These are phyloP conservation scores for Pseudogymnoascus sp. DNA, from an alignment of 2,329 filamentous ascomycete species.

Conservation along the genomic window DNA sequence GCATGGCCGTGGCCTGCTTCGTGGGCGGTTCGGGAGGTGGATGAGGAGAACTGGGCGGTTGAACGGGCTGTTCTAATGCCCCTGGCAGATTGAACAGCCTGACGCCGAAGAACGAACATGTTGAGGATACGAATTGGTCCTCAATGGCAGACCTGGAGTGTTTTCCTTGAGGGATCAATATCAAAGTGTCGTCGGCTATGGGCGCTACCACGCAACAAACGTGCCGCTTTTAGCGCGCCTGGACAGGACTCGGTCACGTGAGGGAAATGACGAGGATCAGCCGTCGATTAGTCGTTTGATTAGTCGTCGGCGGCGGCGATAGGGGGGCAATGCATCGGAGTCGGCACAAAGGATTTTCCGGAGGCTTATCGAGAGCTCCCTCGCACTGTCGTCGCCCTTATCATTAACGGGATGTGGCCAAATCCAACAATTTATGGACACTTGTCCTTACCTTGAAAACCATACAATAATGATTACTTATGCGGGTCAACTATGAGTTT, in stretches of 20 bases:
- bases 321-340: not conserved
- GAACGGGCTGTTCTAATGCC: constrained; percentile 17
- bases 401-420: constrained; percentile 5
- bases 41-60: constrained; percentile 9
- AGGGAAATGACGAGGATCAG: not conserved
- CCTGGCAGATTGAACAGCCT: constrained; percentile 23
- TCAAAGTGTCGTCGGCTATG: constrained; percentile 7
- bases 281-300: not conserved
- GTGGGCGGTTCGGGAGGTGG: constrained; percentile 11
- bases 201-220: constrained; percentile 8
- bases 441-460: not conserved
- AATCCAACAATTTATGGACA: constrained; percentile 2
- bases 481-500: constrained; percentile 6
- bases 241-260: not conserved
- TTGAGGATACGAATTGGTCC: constrained; percentile 5
- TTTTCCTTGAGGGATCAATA: constrained; percentile 5
- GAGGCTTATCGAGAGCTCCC: constrained; percentile 1
- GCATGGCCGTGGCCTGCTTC: constrained; percentile 28
- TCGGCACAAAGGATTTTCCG: constrained; percentile 1
- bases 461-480: constrained; percentile 5
- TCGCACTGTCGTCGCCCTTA: not conserved
- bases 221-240: constrained; percentile 5
- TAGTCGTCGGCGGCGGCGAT: not conserved
- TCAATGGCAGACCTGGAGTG: not conserved
- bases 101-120: constrained; percentile 27